A percentile compares a stretch with the other conserved stretches of the same genome.
phyloP scores from a whole-genome alignment of 1,139 yeast species.

The Waltiozyma sp. region DNA sequence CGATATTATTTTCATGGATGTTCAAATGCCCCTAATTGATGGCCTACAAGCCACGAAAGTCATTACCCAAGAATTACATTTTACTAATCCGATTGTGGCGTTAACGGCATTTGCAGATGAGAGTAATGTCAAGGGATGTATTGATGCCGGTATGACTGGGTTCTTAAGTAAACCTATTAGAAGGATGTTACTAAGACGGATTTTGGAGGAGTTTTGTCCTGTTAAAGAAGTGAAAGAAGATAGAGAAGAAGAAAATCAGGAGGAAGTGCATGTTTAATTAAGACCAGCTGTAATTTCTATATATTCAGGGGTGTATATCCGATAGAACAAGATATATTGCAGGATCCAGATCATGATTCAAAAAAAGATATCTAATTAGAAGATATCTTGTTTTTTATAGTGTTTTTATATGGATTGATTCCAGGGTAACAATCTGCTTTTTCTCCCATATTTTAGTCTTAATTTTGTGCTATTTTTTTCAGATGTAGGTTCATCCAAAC shows the following conservation, averaged over 20 bases:
- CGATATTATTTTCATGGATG: conserved; percentile 87
- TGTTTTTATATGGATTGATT: too few species aligned
- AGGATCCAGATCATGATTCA: too few species aligned
- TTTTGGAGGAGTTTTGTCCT: conserved; percentile 27
- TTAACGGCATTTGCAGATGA: conserved; percentile 91
- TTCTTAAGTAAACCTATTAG: conserved; percentile 82
- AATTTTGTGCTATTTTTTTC: too few species aligned
- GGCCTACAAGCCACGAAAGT: conserved; percentile 74
- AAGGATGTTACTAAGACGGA: conserved; percentile 49
- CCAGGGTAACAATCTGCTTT: too few species aligned
- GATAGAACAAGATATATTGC: too few species aligned
- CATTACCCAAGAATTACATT: conserved; percentile 63
- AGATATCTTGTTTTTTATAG: too few species aligned
- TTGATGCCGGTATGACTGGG: conserved; percentile 79
- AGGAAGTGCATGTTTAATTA: too few species aligned
- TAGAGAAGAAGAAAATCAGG: neutral
- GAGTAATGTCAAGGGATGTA: conserved; percentile 67
- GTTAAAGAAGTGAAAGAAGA: neutral
- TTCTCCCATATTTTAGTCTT: too few species aligned
- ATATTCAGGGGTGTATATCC: too few species aligned
- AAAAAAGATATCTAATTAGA: too few species aligned
- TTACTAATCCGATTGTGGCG: conserved; percentile 74
- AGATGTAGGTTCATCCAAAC: too few species aligned
- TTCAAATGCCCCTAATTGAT: conserved; percentile 90
- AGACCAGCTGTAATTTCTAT: too few species aligned